Base-by-base conservation (phyloP, 2,329 filamentous ascomycete genomes). In the Sphaerulina populicola region DNA sequence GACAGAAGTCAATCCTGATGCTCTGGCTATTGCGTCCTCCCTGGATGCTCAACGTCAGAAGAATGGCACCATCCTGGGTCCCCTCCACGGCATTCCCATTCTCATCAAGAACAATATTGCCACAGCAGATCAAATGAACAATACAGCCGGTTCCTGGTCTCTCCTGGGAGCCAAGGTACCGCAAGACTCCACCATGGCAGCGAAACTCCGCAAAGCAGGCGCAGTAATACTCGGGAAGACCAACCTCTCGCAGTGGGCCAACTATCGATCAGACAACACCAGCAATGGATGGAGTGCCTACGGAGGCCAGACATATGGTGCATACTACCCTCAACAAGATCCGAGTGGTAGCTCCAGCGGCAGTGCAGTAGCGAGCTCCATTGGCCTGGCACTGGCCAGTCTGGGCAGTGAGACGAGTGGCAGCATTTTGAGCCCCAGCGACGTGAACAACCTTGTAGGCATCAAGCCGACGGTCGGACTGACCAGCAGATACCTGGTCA, bases 51-150 rank as follows among this genome's bases (percentile, higher is more conserved):
- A 78, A 59, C 69, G 78, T 14, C n/a, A n/a, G n/a, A 66, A 65
- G 15, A 69, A 67, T 58, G 76, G 77, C 0, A 73, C 64, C 6
- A 54, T 70, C 14, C 63, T 74, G 45, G 74, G 77, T 0, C 78
- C 79, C 2, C 69, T 84, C 0, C 80, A 85, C 61, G 82, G 82
- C 5, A 73, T 85, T 3, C 82, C 82, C 0, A 76, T 85, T 21
- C 66, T 85, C 4, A 72, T 85, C 67, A 86, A 86, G 64, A 78
- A 83, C 66, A 83, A 82, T 61, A 83, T 86, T 44, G 81, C 77
- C 11, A 85, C 81, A 0, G 63, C 68, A 2, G 81, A 85, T 61
- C 64, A 71, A 52, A 81, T 84, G 79, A 76, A 80, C 60, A 84
- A 79, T 55, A 81, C 78, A 1, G 75, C 81, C 2, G 83, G 83